A percentile compares a stretch with the other conserved stretches of the same genome.
Conservation (phyloP, 78 protist species). For the Dictyostelium brefeldianum region DNA sequence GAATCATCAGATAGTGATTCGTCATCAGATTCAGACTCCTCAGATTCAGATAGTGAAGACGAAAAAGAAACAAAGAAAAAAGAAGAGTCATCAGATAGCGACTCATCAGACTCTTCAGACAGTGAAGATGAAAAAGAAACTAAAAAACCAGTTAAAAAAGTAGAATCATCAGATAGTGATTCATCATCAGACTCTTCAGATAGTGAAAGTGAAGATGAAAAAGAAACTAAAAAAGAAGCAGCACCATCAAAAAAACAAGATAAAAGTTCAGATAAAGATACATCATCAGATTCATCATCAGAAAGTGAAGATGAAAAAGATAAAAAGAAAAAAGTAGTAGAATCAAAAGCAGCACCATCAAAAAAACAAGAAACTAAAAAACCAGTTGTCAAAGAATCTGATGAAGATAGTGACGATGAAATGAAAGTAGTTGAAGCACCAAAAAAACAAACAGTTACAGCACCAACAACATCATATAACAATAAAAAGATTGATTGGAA, state of each 20-base stretch:
- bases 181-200: slow-evolving; percentile 15
- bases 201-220: slow-evolving; percentile 16
- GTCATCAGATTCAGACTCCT: slow-evolving; percentile 2
- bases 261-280: background rate
- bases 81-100: background rate
- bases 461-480: background rate
- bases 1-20: background rate
- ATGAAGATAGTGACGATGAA: slow-evolving; percentile 12
- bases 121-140: background rate
- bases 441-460: background rate
- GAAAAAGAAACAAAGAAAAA: background rate
- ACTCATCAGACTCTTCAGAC: background rate
- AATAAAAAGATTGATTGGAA: slow-evolving; percentile 9
- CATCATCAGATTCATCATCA: background rate
- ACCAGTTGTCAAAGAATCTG: background rate
- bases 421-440: slow-evolving; percentile 8
- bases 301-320: slow-evolving; percentile 20
- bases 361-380: slow-evolving; percentile 18
- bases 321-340: background rate
- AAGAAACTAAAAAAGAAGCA: background rate
- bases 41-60: slow-evolving; percentile 32
- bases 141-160: background rate
- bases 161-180: background rate
- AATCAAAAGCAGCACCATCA: background rate
- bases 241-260: background rate